Conservation (phyloP, 73 alveolate species). For the Urostyla sp. region DNA sequence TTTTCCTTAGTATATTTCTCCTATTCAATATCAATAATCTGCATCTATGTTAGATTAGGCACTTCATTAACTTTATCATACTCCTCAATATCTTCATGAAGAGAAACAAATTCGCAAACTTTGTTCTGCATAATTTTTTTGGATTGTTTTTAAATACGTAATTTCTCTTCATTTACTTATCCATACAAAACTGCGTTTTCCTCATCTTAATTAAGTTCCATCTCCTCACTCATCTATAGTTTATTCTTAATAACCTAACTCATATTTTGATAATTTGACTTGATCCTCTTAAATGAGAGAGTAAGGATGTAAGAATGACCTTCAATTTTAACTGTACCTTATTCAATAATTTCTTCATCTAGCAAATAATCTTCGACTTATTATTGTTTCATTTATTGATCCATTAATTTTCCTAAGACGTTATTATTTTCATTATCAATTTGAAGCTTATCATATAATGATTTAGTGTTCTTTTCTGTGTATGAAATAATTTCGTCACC, state of each 20-base stretch:
- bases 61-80: conserved; percentile 40
- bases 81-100: conserved; percentile 25
- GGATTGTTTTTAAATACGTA: too few relatives aligned
- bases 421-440: neutral
- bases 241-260: too few relatives aligned
- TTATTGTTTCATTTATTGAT: neutral
- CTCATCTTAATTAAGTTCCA: too few relatives aligned
- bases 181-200: too few relatives aligned
- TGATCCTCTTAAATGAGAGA: neutral
- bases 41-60: conserved; percentile 1
- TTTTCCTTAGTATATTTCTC: conserved; percentile 53
- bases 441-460: neutral
- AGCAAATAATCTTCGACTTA: conserved; percentile 47
- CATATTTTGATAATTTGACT: conserved; percentile 43
- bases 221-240: too few relatives aligned
- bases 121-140: conserved; percentile 15
- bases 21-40: conserved; percentile 9
- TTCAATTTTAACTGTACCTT: conserved; percentile 49
- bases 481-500: neutral
- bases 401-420: conserved; percentile 32
- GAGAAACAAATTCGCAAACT: conserved; percentile 45
- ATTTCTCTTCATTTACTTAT: neutral
- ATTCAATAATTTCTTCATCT: conserved; percentile 33
- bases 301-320: conserved; percentile 18
- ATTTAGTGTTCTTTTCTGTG: neutral